Evolutionary conservation across 352 stramenopile genomes (phyloP).

Genomic region (Thraustotheca clavata): DNA sequence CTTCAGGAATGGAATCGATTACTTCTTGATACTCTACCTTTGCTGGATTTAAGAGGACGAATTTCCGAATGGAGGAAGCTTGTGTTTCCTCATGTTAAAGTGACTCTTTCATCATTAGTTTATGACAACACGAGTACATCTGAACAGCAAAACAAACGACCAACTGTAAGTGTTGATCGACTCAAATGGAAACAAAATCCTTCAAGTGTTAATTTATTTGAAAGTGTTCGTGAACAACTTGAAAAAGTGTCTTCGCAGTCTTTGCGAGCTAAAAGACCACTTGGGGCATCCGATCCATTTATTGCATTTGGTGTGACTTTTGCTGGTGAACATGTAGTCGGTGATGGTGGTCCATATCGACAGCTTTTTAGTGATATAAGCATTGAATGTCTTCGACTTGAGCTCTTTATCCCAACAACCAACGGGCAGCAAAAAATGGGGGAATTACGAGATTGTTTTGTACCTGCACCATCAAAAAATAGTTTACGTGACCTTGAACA

Average conservation of each 20-base stretch:
- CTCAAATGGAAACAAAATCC: slow-evolving; percentile 33
- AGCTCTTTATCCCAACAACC: slow-evolving; percentile 58
- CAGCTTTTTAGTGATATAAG: slow-evolving; percentile 76
- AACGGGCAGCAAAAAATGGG: slow-evolving; percentile 65
- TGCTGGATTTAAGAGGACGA: slow-evolving; percentile 59
- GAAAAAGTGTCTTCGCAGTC: slow-evolving; percentile 34
- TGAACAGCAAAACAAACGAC: slow-evolving; percentile 43
- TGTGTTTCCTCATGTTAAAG: slow-evolving; percentile 67
- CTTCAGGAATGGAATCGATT: slow-evolving; percentile 54
- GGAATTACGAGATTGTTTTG: slow-evolving; percentile 56
- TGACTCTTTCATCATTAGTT: slow-evolving; percentile 55
- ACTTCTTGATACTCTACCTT: slow-evolving; percentile 39
- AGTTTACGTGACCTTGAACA: slow-evolving; percentile 50
- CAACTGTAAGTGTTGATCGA: slow-evolving; percentile 61
- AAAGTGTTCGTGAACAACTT: slow-evolving; percentile 48
- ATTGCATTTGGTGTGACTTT: slow-evolving; percentile 76
- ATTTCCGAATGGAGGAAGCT: slow-evolving; percentile 51
- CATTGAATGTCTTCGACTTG: slow-evolving; percentile 42
- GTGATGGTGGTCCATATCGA: slow-evolving; percentile 65
- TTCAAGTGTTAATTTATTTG: slow-evolving; percentile 53
- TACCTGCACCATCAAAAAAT: slow-evolving; percentile 48
- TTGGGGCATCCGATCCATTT: slow-evolving; percentile 67
- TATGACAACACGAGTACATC: slow-evolving; percentile 64
- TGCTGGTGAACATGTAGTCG: slow-evolving; percentile 66
- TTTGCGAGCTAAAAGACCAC: slow-evolving; percentile 59